Conservation (phyloP, 2,329 filamentous ascomycete genomes). For the Leptodontidium sp. region DNA sequence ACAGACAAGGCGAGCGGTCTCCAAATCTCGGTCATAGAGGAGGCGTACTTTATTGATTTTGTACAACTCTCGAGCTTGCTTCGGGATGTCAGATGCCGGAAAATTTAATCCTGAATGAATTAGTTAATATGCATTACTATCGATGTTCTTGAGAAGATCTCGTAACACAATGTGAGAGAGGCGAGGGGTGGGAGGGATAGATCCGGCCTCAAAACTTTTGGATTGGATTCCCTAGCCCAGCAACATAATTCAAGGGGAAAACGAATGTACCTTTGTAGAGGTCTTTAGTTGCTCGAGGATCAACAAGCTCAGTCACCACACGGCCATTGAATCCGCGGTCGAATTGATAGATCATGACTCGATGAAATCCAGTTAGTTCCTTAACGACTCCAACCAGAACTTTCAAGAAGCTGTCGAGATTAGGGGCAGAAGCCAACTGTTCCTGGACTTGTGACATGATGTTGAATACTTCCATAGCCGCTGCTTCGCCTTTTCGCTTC, state of each 20-base stretch:
- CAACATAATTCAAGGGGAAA: neutral
- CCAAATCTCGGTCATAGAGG: conserved; percentile 83
- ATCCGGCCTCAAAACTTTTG: neutral
- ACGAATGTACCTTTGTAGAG: conserved; percentile 73
- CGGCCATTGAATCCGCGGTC: conserved; percentile 83
- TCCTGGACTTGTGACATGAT: conserved; percentile 93
- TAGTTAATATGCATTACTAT: neutral
- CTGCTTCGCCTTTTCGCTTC: conserved; percentile 78
- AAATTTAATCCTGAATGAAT: conserved; percentile 68
- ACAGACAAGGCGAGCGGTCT: conserved; percentile 84
- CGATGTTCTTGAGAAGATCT: neutral
- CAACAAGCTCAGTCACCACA: conserved; percentile 87
- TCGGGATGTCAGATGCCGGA: conserved; percentile 85
- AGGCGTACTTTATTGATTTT: conserved; percentile 89
- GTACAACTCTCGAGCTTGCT: conserved; percentile 87
- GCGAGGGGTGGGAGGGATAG: no score
- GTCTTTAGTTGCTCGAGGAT: conserved; percentile 80
- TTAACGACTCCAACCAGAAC: conserved; percentile 86
- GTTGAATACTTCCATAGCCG: conserved; percentile 89
- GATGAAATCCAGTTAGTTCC: conserved; percentile 88
- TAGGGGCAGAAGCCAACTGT: conserved; percentile 77
- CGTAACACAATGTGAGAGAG: no score
- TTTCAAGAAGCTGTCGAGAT: conserved; percentile 78
- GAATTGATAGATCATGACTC: conserved; percentile 94
- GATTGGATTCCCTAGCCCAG: no score